These are phyloP conservation scores for Podaxis carcinomalis DNA, from an alignment of 768 basidiomycete species.

Conservation along the genomic window DNA sequence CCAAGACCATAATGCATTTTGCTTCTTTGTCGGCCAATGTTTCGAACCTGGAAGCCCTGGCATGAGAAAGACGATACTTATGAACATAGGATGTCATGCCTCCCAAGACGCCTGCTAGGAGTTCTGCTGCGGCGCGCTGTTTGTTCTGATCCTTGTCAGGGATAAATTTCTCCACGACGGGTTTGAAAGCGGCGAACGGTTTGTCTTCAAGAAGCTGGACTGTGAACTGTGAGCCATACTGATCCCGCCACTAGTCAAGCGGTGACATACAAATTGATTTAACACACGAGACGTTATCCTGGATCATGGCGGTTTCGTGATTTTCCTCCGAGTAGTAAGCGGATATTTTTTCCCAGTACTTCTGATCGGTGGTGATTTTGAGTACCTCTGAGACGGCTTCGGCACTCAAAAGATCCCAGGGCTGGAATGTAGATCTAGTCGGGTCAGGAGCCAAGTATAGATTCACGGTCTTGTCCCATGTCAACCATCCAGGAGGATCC, in stretches of 20 bases:
- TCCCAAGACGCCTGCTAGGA: conserved; percentile 68
- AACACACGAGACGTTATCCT: conserved; percentile 68
- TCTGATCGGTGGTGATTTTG: conserved; percentile 37
- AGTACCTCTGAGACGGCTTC: conserved; percentile 48
- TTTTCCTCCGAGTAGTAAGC: conserved; percentile 78
- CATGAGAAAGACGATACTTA: conserved; percentile 4
- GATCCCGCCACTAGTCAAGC: not conserved
- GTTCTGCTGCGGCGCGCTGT: conserved; percentile 83
- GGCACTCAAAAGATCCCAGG: conserved; percentile 54
- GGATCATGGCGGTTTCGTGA: conserved; percentile 54
- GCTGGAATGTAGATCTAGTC: conserved; percentile 45
- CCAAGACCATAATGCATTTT: conserved; percentile 77
- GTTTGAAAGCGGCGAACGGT: conserved; percentile 58
- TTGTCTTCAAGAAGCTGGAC: conserved; percentile 79
- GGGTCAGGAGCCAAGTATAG: conserved; percentile 46
- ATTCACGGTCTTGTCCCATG: conserved; percentile 45
- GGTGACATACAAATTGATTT: conserved; percentile 66
- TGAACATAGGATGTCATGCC: conserved; percentile 29
- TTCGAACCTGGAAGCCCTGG: conserved; percentile 56
- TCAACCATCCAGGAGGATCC: conserved; percentile 63
- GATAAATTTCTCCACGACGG: conserved; percentile 60
- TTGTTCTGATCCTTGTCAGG: conserved; percentile 77
- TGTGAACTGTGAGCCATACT: conserved; percentile 22
- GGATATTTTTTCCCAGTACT: conserved; percentile 69
- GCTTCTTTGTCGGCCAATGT: conserved; percentile 78